phyloP scores from a whole-genome alignment of 441 rosid genomes.

The Capsella rubella region DNA sequence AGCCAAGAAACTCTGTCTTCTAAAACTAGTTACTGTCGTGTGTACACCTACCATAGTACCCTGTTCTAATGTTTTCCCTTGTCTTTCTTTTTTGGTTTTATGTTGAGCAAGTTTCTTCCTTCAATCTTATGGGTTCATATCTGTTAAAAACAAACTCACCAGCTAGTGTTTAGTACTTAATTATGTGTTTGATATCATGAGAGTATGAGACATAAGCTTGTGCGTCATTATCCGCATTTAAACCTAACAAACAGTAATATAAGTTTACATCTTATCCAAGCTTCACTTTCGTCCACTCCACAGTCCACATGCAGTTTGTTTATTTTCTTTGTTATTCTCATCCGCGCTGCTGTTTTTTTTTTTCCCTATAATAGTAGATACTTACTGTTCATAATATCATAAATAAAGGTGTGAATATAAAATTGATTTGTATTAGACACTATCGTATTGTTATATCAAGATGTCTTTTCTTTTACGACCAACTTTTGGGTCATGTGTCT shows the following conservation, averaged over 20 bases:
- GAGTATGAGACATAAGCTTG: neutral
- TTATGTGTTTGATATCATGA: neutral
- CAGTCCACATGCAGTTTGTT: neutral
- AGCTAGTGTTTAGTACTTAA: neutral
- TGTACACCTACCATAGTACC: neutral
- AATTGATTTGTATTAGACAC: no score
- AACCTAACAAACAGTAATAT: neutral
- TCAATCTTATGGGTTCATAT: neutral
- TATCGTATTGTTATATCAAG: no score
- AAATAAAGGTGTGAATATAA: neutral
- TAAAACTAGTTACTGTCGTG: constrained; percentile 1
- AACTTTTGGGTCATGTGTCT: neutral
- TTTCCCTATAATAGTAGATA: neutral
- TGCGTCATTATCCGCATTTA: neutral
- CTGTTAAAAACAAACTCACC: neutral
- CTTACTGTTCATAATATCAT: neutral
- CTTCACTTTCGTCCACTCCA: neutral
- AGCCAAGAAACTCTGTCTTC: neutral
- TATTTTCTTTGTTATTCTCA: neutral
- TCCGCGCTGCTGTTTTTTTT: neutral
- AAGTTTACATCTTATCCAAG: no score
- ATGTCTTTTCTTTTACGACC: no score
- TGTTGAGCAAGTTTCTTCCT: neutral
- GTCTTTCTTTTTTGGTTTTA: no score
- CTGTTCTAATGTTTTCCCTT: neutral